Evolutionary conservation across 331 rosid species (phyloP).

Genomic region (Rosa hybrid): DNA sequence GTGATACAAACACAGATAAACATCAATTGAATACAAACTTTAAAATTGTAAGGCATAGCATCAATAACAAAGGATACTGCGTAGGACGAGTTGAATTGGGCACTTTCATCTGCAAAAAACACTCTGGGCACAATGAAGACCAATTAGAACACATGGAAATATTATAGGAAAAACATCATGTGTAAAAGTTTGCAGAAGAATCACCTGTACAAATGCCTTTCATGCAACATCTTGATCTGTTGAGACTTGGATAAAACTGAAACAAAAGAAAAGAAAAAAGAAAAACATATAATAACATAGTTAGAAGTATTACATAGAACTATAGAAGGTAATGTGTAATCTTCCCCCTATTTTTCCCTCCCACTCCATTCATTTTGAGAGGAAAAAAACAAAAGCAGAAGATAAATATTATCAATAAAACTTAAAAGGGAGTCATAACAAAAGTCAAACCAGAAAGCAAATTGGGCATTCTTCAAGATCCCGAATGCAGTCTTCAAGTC

Average conservation of each 20-base stretch:
- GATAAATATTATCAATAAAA: not conserved
- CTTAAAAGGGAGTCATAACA: constrained; percentile 12
- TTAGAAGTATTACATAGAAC: constrained; percentile 25
- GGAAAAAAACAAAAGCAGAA: not conserved
- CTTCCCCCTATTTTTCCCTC: not conserved
- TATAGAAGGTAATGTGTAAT: not conserved
- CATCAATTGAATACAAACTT: constrained; percentile 2
- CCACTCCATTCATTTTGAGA: not conserved
- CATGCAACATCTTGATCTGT: constrained; percentile 96
- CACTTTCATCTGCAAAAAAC: constrained; percentile 99
- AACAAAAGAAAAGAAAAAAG: constrained; percentile 10
- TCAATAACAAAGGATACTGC: constrained; percentile 76
- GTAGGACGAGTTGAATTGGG: constrained; percentile 98
- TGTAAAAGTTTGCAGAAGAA: constrained; percentile 21
- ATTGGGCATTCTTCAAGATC: constrained; percentile 98
- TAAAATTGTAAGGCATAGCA: constrained; percentile 25
- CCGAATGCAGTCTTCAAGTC: constrained; percentile 65
- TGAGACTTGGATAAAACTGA: constrained; percentile 97
- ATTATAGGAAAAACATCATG: not conserved
- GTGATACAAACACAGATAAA: constrained; percentile 39
- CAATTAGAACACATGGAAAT: constrained; percentile 37
- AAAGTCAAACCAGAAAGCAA: constrained; percentile 86
- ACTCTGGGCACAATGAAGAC: constrained; percentile 57
- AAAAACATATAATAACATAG: constrained; percentile 19
- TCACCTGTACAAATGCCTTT: constrained; percentile 98